phyloP scores from a whole-genome alignment of 345 rosid species.

The Xanthoceras sorbifolium region DNA sequence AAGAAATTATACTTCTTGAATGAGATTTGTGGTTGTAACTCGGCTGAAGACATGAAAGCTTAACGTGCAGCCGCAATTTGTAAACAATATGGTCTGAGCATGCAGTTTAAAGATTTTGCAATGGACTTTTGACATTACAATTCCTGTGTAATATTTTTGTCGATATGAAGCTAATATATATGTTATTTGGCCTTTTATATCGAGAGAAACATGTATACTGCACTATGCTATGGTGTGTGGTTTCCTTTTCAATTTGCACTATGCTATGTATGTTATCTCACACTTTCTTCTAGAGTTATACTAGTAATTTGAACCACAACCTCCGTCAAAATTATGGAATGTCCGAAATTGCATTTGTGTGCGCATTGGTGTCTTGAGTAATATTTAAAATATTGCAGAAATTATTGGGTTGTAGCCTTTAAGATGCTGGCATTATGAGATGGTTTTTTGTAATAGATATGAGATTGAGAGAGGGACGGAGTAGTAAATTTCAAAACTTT shows the following conservation, averaged over 20 bases:
- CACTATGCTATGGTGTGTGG: not conserved
- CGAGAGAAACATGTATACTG: not conserved
- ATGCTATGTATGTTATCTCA: not conserved
- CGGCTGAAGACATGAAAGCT: not conserved
- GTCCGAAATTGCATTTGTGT: not conserved
- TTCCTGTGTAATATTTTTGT: not conserved
- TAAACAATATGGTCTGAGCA: not conserved
- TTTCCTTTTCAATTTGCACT: not conserved
- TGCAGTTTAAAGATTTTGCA: not conserved
- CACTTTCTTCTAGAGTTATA: not conserved
- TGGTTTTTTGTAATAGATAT: not conserved
- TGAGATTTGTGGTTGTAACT: constrained; percentile 2
- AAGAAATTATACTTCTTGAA: not conserved
- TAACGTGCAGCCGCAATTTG: not conserved
- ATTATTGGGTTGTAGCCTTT: not conserved
- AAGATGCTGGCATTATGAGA: not conserved
- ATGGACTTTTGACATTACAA: not conserved
- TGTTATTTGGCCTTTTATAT: not conserved
- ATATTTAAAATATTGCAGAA: not conserved
- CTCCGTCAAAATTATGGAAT: not conserved
- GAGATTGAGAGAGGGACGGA: not conserved
- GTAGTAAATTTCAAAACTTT: not conserved
- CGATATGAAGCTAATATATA: not conserved
- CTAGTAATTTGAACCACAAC: not conserved
- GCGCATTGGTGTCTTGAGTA: not conserved